These are phyloP conservation scores for Cystofilobasidium bisporidii DNA, from an alignment of 768 basidiomycete genomes.

Conservation along the genomic window DNA sequence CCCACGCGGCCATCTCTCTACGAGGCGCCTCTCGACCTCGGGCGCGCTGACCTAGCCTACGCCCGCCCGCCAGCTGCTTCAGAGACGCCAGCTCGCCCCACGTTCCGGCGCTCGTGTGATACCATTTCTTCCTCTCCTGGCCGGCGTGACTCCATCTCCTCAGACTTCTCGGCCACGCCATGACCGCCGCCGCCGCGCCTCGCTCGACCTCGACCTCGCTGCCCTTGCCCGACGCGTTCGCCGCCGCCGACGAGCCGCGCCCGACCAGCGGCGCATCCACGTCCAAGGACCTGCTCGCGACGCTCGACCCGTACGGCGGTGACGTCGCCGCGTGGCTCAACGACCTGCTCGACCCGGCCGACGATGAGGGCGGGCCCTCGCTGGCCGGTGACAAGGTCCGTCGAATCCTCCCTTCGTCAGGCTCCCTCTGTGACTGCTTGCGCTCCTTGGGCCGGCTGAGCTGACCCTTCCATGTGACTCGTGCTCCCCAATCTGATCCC, in stretches of 20 bases:
- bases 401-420: constrained; percentile 28
- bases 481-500: not conserved
- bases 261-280: not conserved
- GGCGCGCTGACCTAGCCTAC: too few species aligned
- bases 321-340: constrained; percentile 67
- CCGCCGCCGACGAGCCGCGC: not conserved
- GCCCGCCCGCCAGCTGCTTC: too few species aligned
- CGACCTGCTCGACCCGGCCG: constrained; percentile 45
- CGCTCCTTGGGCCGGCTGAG: not conserved
- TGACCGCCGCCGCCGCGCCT: not conserved
- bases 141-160: not conserved
- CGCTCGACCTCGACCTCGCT: not conserved
- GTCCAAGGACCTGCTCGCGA: constrained; percentile 33
- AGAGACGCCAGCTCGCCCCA: too few species aligned
- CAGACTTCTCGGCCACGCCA: not conserved
- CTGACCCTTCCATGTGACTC: not conserved
- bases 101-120: too few species aligned
- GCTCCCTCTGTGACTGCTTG: constrained; percentile 29
- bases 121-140: too few species aligned
- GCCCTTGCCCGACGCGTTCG: not conserved
- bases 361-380: constrained; percentile 4
- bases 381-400: constrained; percentile 33
- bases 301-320: constrained; percentile 51
- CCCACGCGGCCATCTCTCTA: too few species aligned
- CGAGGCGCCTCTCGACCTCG: too few species aligned